Evolutionary conservation across 2,329 filamentous ascomycete genomes (phyloP), one percentile per base, ranked within the genome.

Genomic region (Seiridium unicorne): DNA sequence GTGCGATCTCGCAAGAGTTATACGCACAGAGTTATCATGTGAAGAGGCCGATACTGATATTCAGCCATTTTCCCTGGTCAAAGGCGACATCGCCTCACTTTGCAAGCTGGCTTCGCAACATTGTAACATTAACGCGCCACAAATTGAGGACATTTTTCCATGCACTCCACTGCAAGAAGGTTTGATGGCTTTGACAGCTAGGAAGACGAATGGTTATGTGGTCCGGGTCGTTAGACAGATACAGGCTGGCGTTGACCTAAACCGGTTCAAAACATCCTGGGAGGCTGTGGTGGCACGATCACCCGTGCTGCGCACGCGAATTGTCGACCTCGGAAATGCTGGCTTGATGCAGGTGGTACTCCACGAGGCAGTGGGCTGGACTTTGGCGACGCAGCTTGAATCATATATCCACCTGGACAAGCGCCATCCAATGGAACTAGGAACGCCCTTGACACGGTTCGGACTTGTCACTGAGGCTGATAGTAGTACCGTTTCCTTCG

Each of bases 161-260:
- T 58, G 56, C 38, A 40, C 56, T 8, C 34, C 46, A 4, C 34
- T 58, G 34, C 56, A 58, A 42, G 47, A 58, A 18, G 44, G 46
- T 8, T 18, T 58, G 7, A 4, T 58, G 6, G 44, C 56, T 18
- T 8, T 51, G 18, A 51, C 46, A 4, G 32, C 47, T 9, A 38
- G 31, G n/a, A 8, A 11, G 4, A 1, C 44, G 4, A 26, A 13
- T 3, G 11, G 5, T 13, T 58, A 58, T 26, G n/a, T 58, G 8
- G 6, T 11, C 3, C 38, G 42, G 32, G 10, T 4, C 31, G 2
- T 42, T 32, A 6, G 11, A 7, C 8, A 51, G 18, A 9, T 58
- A 9, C 4, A 8, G 4, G 11, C n/a, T 32, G 35, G 13, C 11
- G 26, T 51, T 10, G 56, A 58, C 35, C 3, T 44, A 26, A 38